These are phyloP conservation scores for Theobroma cacao DNA, from an alignment of 345 rosid species.

Conservation along the genomic window DNA sequence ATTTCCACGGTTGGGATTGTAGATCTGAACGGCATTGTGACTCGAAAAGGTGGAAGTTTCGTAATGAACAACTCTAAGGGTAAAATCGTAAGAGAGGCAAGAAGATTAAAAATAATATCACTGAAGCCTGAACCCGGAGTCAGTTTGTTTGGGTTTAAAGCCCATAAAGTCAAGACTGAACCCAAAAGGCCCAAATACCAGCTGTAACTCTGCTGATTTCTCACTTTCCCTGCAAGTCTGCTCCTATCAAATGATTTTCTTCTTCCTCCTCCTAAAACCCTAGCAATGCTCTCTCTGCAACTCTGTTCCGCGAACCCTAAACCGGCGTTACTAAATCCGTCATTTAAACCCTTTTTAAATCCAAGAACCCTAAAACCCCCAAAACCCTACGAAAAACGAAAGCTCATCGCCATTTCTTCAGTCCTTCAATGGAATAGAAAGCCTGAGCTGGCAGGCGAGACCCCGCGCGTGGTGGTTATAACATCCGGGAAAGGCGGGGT, in stretches of 20 bases:
- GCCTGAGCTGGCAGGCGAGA: conserved; percentile 88
- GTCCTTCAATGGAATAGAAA: conserved; percentile 91
- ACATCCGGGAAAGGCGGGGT: conserved; percentile 99
- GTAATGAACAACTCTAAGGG: conserved; percentile 14
- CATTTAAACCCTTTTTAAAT: conserved; percentile 17
- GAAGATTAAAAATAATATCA: neutral
- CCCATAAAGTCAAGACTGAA: neutral
- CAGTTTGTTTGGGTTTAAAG: neutral
- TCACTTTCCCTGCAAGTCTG: neutral
- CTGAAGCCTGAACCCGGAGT: neutral
- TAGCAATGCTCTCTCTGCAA: conserved; percentile 51
- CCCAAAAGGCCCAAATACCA: neutral
- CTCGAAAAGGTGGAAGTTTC: conserved; percentile 5
- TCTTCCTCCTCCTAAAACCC: conserved; percentile 1
- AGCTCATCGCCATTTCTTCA: conserved; percentile 35
- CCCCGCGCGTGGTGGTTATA: conserved; percentile 94
- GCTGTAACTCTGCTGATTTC: too few species aligned
- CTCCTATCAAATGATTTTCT: conserved; percentile 14
- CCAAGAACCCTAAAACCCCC: neutral
- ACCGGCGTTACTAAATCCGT: conserved; percentile 30
- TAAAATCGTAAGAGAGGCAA: neutral
- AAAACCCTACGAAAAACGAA: conserved; percentile 17
- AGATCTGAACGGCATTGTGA: neutral
- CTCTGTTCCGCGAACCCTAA: conserved; percentile 31
- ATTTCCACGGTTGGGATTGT: conserved; percentile 6